Evolutionary conservation across 2,329 filamentous ascomycete species (phyloP), one percentile per base, ranked within the genome.

Genomic region (Penicillium italicum): DNA sequence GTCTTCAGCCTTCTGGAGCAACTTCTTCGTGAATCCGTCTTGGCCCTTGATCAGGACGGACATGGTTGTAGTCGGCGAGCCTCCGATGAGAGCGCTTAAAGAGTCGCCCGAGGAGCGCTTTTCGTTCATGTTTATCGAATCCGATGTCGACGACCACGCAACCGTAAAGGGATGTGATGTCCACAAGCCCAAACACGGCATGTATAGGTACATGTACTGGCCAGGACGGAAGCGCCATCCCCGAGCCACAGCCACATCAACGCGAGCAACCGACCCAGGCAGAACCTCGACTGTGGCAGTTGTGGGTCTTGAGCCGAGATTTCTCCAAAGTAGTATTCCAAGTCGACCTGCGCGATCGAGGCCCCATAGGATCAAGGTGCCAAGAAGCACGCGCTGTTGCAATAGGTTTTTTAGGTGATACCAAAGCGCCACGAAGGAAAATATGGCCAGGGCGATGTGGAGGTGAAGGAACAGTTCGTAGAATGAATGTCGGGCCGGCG

Each of bases 201-300:
- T 74, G 70, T 84, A 85, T 30, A 81, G 74, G 67, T 84, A 83
- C 24, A 82, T 80, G 64, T 85, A 69, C 75, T 81, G 62, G 73
- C 82, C 41, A 71, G 82, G 61, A 7, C 62, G 65, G 58, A 72
- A 71, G 7, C 53, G 65, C 69, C 69, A 72, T 4, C 67, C 58
- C 6, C 70, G 60, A 6, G 69, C 64, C 22, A 71, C 61, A 5
- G 65, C 62, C 3, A 73, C 63, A 18, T 69, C 67, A 5, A 72
- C 79, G 28, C 82, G 77, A 50, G 79, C 81, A 14, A 83, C 81
- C 60, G 82, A 79, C 18, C 77, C 77, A 2, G 81, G 79, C 41
- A 85, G 73, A 45, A 81, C 80, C 63, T 85, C 81, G 22, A 85
- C 76, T 1, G 74, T 78, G 40, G 83, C 77, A 38, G 72, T 76